These are phyloP conservation scores for Amanita rubescens DNA, from an alignment of 768 basidiomycete genomes.

Conservation along the genomic window DNA sequence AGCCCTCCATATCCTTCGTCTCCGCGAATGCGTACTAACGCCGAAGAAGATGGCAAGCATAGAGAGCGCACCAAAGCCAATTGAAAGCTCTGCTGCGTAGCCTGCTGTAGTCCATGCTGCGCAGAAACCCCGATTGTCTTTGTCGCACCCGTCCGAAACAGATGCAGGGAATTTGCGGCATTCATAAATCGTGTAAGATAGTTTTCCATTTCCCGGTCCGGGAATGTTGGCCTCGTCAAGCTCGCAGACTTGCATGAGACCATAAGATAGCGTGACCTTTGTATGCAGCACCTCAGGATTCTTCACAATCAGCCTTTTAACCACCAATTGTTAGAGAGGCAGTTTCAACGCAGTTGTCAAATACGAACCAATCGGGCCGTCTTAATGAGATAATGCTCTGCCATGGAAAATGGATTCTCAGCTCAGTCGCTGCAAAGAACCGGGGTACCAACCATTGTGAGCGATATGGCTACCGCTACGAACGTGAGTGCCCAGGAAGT, in stretches of 20 bases:
- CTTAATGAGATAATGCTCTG: conserved; percentile 53
- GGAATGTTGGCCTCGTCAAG: conserved; percentile 42
- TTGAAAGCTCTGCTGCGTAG: conserved; percentile 55
- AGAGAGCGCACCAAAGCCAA: conserved; percentile 56
- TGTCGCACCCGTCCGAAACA: conserved; percentile 38
- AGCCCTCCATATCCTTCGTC: conserved; percentile 71
- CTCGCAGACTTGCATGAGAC: conserved; percentile 52
- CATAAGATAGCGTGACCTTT: conserved; percentile 47
- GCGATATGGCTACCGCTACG: conserved; percentile 40
- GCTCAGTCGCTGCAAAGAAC: background rate
- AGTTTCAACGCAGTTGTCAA: background rate
- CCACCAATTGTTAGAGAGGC: background rate
- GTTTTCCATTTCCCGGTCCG: conserved; percentile 29
- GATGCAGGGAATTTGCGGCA: conserved; percentile 62
- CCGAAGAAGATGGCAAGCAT: conserved; percentile 56
- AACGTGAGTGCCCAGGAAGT: conserved; percentile 63
- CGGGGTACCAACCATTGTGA: conserved; percentile 41
- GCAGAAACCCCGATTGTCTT: conserved; percentile 54
- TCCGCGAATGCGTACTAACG: conserved; percentile 63
- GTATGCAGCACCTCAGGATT: conserved; percentile 38
- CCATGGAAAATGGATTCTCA: background rate
- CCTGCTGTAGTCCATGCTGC: conserved; percentile 64
- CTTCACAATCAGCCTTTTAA: conserved; percentile 36
- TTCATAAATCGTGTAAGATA: conserved; percentile 47
- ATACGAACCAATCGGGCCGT: conserved; percentile 57